Conservation (phyloP, 108 stramenopile species). For the Discostella pseudostelligera region DNA sequence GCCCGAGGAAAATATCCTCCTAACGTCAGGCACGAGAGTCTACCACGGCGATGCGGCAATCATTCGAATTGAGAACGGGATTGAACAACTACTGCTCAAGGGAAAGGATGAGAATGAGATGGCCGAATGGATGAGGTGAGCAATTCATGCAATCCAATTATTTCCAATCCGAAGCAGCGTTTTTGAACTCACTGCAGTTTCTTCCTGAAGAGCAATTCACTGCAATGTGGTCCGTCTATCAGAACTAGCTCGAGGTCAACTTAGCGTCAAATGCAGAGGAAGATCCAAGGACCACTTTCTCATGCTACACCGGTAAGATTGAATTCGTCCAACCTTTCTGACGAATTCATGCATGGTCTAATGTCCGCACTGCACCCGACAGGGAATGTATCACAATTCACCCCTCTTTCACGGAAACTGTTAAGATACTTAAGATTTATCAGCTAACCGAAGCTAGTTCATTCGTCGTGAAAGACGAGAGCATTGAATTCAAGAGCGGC, state of each 20-base stretch:
- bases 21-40: slow-evolving; percentile 27
- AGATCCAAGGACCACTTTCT: slow-evolving; percentile 28
- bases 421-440: slow-evolving; percentile 17
- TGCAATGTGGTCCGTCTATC: slow-evolving; percentile 10
- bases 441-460: slow-evolving; percentile 16
- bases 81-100: slow-evolving; percentile 19
- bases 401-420: slow-evolving; percentile 27
- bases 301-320: slow-evolving; percentile 33
- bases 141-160: neutral
- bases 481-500: slow-evolving; percentile 29
- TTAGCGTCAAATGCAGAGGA: slow-evolving; percentile 24
- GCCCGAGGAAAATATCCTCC: slow-evolving; percentile 29
- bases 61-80: slow-evolving; percentile 37
- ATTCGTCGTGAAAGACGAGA: slow-evolving; percentile 18
- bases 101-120: slow-evolving; percentile 25
- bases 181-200: neutral
- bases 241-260: slow-evolving; percentile 25
- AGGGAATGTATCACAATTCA: slow-evolving; percentile 39
- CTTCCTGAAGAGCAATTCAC: slow-evolving; percentile 18
- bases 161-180: neutral
- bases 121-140: slow-evolving; percentile 29
- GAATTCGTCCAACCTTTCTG: neutral
- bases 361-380: neutral
- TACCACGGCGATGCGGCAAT: slow-evolving; percentile 35
- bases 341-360: neutral